phyloP scores from a whole-genome alignment of 2,329 filamentous ascomycete genomes.

The Trichoderma endophyticum region DNA sequence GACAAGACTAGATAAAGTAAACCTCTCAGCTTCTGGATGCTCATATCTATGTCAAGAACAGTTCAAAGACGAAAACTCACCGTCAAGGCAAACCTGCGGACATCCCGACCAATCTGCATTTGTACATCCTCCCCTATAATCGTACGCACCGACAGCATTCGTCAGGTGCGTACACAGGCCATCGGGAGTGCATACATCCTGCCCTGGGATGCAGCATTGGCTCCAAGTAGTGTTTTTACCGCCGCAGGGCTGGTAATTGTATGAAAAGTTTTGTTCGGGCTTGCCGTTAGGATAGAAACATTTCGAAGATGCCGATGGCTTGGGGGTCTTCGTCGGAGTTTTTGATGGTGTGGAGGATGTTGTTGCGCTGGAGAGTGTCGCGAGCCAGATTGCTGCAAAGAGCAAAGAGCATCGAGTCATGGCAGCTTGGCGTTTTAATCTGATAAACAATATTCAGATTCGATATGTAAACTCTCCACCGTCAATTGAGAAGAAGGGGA shows the following conservation, averaged over 20 bases:
- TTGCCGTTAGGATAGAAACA: conserved; percentile 5
- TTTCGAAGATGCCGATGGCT: not conserved
- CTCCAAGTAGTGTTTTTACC: not conserved
- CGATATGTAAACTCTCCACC: not conserved
- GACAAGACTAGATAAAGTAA: not conserved
- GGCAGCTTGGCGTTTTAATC: not conserved
- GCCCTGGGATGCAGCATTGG: not conserved
- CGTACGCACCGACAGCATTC: not conserved
- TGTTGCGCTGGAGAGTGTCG: not conserved
- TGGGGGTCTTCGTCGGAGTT: not conserved
- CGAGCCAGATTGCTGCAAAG: not conserved
- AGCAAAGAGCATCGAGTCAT: not conserved
- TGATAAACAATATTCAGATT: not conserved
- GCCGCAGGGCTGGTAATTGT: not conserved
- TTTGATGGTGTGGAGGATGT: not conserved
- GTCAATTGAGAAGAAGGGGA: not conserved
- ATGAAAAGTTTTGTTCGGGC: not conserved
- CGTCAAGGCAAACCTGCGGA: not conserved
- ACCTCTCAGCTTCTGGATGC: not conserved
- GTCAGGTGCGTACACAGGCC: not conserved
- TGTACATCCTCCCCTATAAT: not conserved
- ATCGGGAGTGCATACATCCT: not conserved
- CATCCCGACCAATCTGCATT: conserved; percentile 11
- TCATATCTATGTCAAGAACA: not conserved
- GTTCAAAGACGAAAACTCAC: not conserved